phyloP scores from a whole-genome alignment of 2,329 filamentous ascomycete genomes.

The Colletotrichum navitas region DNA sequence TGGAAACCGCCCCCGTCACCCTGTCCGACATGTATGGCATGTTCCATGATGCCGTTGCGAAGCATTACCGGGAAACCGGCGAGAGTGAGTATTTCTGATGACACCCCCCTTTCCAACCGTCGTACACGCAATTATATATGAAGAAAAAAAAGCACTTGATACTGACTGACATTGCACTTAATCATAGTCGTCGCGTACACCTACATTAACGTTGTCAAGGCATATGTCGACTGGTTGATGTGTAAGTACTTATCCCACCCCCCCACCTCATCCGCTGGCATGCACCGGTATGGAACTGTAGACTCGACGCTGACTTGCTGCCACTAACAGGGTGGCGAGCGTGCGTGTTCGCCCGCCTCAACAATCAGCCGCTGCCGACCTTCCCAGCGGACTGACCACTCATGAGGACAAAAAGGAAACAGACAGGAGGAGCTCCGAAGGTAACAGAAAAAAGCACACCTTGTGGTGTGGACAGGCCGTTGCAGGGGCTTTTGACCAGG shows the following conservation, averaged over 20 bases:
- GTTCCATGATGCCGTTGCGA: not conserved
- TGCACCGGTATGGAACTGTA: not conserved
- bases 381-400: not conserved
- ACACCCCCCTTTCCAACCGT: not conserved
- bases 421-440: not conserved
- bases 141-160: too few species aligned
- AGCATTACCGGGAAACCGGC: not conserved
- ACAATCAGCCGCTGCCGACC: not conserved
- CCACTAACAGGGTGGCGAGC: not conserved
- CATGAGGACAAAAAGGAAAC: not conserved
- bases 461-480: not conserved
- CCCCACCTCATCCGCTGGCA: accelerated
- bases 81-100: not conserved
- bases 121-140: not conserved
- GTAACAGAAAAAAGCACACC: too few species aligned
- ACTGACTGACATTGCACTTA: not conserved
- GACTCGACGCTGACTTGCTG: not conserved
- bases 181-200: not conserved
- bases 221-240: not conserved
- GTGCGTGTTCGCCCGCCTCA: not conserved
- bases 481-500: not conserved
- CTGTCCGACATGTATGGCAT: not conserved
- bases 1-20: not conserved
- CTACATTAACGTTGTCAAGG: not conserved
- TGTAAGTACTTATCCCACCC: not conserved